Evolutionary conservation across 768 basidiomycete genomes (phyloP).

Genomic region (Tulasnella calospora): DNA sequence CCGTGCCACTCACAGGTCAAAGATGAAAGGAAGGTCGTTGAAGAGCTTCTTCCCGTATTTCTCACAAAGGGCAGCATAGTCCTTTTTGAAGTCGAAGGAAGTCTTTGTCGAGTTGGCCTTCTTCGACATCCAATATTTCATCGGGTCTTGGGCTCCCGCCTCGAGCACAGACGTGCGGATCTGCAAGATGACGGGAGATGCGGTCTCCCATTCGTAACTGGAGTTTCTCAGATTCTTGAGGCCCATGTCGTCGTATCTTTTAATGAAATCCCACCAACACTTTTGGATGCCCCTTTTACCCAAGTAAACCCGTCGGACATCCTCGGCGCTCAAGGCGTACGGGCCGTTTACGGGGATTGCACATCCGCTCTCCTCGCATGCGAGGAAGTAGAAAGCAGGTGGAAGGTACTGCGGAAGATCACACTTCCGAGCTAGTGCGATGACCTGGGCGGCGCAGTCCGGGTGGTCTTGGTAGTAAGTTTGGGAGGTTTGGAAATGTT

Average conservation of each 20-base stretch:
- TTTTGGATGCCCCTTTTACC: background rate
- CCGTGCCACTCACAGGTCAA: background rate
- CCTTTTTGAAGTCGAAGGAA: background rate
- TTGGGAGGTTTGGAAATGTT: background rate
- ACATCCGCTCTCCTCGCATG: background rate
- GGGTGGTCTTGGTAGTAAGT: background rate
- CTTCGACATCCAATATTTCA: background rate
- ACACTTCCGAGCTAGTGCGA: background rate
- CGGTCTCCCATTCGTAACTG: background rate
- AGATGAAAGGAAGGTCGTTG: background rate
- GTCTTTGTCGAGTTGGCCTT: background rate
- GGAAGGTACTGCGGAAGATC: background rate
- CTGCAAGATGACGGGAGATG: background rate
- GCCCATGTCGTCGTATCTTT: background rate
- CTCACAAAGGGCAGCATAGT: background rate
- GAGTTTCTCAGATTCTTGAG: background rate
- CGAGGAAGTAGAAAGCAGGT: constrained; percentile 4
- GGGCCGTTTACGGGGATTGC: background rate
- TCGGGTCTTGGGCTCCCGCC: background rate
- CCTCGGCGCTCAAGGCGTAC: background rate
- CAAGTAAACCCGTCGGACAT: background rate
- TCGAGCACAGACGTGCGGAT: background rate
- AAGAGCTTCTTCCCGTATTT: background rate
- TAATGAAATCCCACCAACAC: background rate
- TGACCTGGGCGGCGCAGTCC: background rate